Percentiles rank a stretch among this genome's conserved stretches.
phyloP scores from a whole-genome alignment of 2,329 filamentous ascomycete genomes.

The Xylaria sp. region DNA sequence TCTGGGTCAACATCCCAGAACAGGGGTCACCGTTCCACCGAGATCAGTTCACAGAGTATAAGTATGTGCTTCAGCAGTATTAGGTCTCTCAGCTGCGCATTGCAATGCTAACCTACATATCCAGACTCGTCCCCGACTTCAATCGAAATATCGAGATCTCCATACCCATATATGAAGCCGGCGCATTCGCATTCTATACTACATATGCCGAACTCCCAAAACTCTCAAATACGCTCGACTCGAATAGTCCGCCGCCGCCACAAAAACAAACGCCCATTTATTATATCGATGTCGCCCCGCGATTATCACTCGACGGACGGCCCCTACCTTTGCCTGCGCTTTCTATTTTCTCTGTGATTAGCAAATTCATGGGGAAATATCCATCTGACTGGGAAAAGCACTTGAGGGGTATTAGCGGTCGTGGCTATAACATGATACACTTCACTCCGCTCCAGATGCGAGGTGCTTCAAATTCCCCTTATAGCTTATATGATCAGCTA shows the following conservation, averaged over 20 bases:
- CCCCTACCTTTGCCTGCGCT: slow-evolving; percentile 85
- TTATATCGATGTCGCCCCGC: slow-evolving; percentile 94
- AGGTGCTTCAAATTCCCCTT: slow-evolving; percentile 92
- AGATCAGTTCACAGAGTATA: slow-evolving; percentile 84
- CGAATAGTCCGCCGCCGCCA: slow-evolving; percentile 58
- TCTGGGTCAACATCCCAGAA: slow-evolving; percentile 96
- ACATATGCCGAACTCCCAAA: slow-evolving; percentile 89
- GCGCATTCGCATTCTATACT: slow-evolving; percentile 93
- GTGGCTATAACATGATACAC: slow-evolving; percentile 99
- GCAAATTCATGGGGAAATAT: slow-evolving; percentile 97
- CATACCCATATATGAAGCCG: slow-evolving; percentile 81
- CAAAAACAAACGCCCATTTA: slow-evolving; percentile 78
- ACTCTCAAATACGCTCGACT: slow-evolving; percentile 67
- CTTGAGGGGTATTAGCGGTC: slow-evolving; percentile 83
- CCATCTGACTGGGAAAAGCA: slow-evolving; percentile 91
- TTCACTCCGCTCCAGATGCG: slow-evolving; percentile 94
- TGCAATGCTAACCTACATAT: slow-evolving; percentile 22
- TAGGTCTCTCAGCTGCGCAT: neutral
- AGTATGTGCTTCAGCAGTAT: slow-evolving; percentile 65
- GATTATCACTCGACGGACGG: slow-evolving; percentile 76
- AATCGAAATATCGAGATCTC: slow-evolving; percentile 91
- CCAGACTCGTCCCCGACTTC: slow-evolving; percentile 88
- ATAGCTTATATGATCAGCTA: slow-evolving; percentile 94
- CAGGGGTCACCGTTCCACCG: slow-evolving; percentile 80
- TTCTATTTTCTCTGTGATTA: slow-evolving; percentile 92